Conservation (phyloP, 2,329 filamentous ascomycete genomes). For the Drechslerella dactyloides region DNA sequence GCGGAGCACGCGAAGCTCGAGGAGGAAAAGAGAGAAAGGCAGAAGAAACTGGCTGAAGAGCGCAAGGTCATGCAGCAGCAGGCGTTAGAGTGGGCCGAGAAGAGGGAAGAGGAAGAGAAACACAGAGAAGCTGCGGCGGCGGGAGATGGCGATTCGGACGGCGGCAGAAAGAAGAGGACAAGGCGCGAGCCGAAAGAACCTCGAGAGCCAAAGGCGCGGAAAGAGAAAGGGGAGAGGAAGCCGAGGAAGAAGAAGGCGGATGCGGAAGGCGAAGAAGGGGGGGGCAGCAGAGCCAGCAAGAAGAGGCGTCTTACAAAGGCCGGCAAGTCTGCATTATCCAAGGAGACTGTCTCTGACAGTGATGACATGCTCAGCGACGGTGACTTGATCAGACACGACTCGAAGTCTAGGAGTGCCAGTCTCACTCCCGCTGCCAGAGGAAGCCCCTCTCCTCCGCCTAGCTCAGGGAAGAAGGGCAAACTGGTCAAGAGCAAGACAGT, state of each 20-base stretch:
- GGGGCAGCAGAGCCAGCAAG: constrained; percentile 25
- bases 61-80: constrained; percentile 78
- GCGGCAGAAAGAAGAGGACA: constrained; percentile 34
- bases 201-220: constrained; percentile 23
- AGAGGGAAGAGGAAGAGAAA: constrained; percentile 40
- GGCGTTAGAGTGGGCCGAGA: constrained; percentile 56
- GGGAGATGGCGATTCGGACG: constrained; percentile 29
- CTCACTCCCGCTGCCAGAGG: constrained; percentile 21
- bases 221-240: constrained; percentile 24
- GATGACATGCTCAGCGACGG: constrained; percentile 34
- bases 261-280: constrained; percentile 23
- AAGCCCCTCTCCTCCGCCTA: constrained; percentile 18
- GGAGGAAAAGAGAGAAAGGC: constrained; percentile 71
- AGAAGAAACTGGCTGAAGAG: constrained; percentile 83
- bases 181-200: constrained; percentile 26
- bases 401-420: constrained; percentile 34
- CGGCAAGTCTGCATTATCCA: constrained; percentile 28
- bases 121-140: neutral
- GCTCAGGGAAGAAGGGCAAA: constrained; percentile 31
- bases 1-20: constrained; percentile 69
- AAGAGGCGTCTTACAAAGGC: constrained; percentile 39
- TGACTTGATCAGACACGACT: constrained; percentile 22
- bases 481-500: constrained; percentile 29
- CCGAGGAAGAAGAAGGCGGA: constrained; percentile 40
- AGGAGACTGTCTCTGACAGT: constrained; percentile 37